phyloP scores from a whole-genome alignment of 1,139 yeast genomes.

The Yamadazyma dushanensis region DNA sequence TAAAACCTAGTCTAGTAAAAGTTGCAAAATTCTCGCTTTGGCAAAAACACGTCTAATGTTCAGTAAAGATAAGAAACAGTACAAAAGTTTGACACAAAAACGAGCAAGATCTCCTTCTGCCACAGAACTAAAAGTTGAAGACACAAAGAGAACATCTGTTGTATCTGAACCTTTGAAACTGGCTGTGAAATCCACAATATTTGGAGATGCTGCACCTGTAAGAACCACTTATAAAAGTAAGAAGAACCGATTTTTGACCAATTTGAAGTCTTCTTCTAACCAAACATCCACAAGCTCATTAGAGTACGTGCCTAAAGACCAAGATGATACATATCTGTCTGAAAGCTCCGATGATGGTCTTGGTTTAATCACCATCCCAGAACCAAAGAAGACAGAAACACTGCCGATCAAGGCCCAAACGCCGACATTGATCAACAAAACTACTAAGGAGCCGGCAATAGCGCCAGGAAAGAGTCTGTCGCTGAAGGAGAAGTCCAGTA shows the following conservation, averaged over 20 bases:
- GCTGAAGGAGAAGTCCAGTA: not conserved
- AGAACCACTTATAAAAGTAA: not conserved
- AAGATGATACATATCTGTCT: slow-evolving; percentile 7
- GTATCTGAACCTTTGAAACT: not conserved
- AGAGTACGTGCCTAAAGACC: slow-evolving; percentile 8
- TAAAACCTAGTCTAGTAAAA: too few relatives aligned
- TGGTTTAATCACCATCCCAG: not conserved
- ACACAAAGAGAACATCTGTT: not conserved
- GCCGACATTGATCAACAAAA: not conserved
- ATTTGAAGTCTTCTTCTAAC: not conserved
- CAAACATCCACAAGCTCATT: not conserved
- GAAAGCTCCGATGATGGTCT: slow-evolving; percentile 17
- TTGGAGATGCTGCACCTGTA: not conserved
- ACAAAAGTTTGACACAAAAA: slow-evolving; percentile 1
- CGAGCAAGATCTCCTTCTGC: not conserved
- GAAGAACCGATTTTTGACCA: not conserved
- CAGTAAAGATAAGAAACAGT: not conserved
- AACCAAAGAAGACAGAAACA: slow-evolving; percentile 1
- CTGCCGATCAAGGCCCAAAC: not conserved
- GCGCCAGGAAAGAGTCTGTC: not conserved
- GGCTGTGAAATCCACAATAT: not conserved
- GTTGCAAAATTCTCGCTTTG: not conserved
- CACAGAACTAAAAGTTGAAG: not conserved
- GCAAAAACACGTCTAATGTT: slow-evolving; percentile 2
- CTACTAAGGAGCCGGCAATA: too few relatives aligned